A percentile compares a stretch with the other conserved stretches of the same genome.
Conservation (phyloP, 495 filamentous ascomycete species). For the Cudoniella acicularis region DNA sequence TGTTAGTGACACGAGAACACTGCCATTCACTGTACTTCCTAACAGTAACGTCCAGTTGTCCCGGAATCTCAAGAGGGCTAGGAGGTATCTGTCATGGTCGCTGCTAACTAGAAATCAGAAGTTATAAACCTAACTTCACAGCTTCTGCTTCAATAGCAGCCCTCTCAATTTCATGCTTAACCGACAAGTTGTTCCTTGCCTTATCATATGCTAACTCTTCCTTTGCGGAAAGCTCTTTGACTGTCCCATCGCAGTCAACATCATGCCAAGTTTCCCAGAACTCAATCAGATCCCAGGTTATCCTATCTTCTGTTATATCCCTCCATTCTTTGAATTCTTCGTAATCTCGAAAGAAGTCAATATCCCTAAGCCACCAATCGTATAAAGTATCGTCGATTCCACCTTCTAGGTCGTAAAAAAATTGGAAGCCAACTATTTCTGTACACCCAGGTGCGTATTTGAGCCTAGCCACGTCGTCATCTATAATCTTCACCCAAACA, state of each 20-base stretch:
- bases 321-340: slow-evolving; percentile 16
- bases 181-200: slow-evolving; percentile 8
- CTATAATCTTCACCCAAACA: slow-evolving; percentile 11
- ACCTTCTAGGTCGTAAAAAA: slow-evolving; percentile 19
- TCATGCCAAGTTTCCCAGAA: slow-evolving; percentile 15
- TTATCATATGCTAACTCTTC: slow-evolving; percentile 14
- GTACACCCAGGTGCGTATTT: slow-evolving; percentile 14
- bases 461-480: slow-evolving; percentile 15
- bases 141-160: slow-evolving; percentile 15
- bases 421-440: slow-evolving; percentile 21
- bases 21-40: too few species aligned
- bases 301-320: slow-evolving; percentile 15
- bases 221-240: slow-evolving; percentile 14
- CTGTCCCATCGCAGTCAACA: slow-evolving; percentile 9
- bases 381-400: slow-evolving; percentile 19
- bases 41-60: too few species aligned
- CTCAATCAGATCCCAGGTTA: slow-evolving; percentile 20
- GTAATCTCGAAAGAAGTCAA: slow-evolving; percentile 18
- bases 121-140: slow-evolving; percentile 15
- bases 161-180: slow-evolving; percentile 17
- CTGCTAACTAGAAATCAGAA: slow-evolving; percentile 8
- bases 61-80: too few species aligned
- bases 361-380: slow-evolving; percentile 23
- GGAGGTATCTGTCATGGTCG: slow-evolving; percentile 6
- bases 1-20: background rate